Base-by-base conservation (phyloP, 352 stramenopile genomes). In the Pythium sukuiense region DNA sequence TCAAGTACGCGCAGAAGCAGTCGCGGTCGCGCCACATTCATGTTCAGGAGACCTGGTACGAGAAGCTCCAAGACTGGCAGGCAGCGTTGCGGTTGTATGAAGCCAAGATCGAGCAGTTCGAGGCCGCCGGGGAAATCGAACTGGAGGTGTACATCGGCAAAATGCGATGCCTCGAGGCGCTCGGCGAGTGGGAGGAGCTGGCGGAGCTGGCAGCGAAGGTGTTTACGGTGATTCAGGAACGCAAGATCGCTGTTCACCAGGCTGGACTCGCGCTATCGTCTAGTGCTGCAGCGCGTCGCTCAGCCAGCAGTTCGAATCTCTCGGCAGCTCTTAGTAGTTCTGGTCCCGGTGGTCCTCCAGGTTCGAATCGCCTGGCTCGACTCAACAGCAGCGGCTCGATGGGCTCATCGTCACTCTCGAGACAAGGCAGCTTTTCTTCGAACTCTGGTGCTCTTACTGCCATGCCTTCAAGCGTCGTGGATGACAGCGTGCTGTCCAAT, bases 101-200 rank as follows among this genome's bases (percentile, higher is more conserved):
- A 69, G 97, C 96, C 45, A 98, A 97, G 69, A 72, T 88, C n/a
- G 58, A 59, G 12, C 41, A 60, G n/a, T 61, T 69, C 18, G 65
- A 73, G 18, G 30, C 60, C 24, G 48, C 26, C 8, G 62, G 55
- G 3, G 48, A 41, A 26, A 53, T 94, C 8, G 90, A 99, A 71
- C 81, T 98, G 55, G 89, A 98, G 67, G 86, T 97, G 43, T 96
- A 96, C 59, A 87, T 99, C 33, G 98, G 98, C 33, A 99, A 97
- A 66, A 99, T 99, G 90, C 91, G 97, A 30, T 99, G 98, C 71
- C 80, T 99, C 18, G 97, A 98, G 77, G 97, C 97, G 6, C 89
- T 98, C 43, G 97, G 98, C 11, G 92, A 99, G 62, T 99, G 97
- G 97, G 56, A 88, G 27, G 57, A 70, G 27, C 41, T 70, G 5